Evolutionary conservation across 495 filamentous ascomycete species (phyloP), one percentile per base, ranked within the genome.

Genomic region (Hyaloscypha finlandica): DNA sequence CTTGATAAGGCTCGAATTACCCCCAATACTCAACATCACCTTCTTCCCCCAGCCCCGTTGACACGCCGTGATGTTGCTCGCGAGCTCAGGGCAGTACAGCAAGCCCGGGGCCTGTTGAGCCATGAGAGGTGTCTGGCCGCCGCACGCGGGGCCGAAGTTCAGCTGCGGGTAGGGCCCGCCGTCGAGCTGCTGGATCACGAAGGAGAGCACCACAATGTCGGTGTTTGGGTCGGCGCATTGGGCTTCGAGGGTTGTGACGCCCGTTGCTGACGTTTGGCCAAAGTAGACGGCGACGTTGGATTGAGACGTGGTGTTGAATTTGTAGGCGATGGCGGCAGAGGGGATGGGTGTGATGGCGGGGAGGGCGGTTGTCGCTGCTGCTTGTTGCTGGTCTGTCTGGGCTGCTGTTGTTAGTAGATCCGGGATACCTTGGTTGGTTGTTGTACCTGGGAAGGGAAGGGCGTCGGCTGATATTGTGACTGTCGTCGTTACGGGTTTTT

Each of bases 11-110:
- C 55, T 53, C 2, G 80, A 85, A 14, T 84, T 83, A 22, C 89
- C 90, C 52, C 89, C 88, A 56, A 92, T 81, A 35, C 87, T 90
- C 5, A 92, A 73, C 32, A 92, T 73, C 67, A 93, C 84, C 0
- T 84, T 88, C 73, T 91, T 92, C 56, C 85, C 86, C 59, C 70
- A 72, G n/a, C 80, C 74, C 5, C 75, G 42, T 72, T 93, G 90
- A 77, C 90, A 93, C 8, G 77, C 78, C 55, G 77, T 77, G 73
- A 93, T 92, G 66, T 92, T 86, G 61, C 66, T 48, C 8, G 73
- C 77, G 29, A 79, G 71, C 0, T 54, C 31, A 0, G 74, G 64
- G 63, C 77, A 78, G 65, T 72, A 65, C 9, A 69, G 54, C 29
- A 71, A 37, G n/a, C 69, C 67, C 5, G 69, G 61, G 11, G 69